Evolutionary conservation across 352 stramenopile species (phyloP).

Genomic region (Nothophytophthora sp.): DNA sequence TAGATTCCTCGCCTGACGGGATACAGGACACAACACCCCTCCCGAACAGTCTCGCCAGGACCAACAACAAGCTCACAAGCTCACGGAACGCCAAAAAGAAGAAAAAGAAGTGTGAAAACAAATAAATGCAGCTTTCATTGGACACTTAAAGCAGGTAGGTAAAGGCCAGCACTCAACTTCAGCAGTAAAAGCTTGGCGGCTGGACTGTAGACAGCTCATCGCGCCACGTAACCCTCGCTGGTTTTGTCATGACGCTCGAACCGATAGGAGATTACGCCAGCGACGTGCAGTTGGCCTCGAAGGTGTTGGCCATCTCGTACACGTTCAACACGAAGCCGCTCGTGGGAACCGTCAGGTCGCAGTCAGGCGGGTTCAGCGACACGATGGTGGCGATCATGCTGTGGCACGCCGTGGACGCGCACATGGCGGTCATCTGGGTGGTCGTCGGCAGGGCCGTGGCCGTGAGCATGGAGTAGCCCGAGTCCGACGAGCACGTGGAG

Average conservation of each 20-base stretch:
- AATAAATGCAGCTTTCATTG: no score
- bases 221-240: not conserved
- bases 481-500: no score
- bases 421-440: slow-evolving; percentile 23
- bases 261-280: slow-evolving; percentile 2
- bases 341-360: slow-evolving; percentile 28
- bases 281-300: slow-evolving; percentile 17
- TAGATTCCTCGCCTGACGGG: no score
- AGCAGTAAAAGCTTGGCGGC: no score
- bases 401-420: slow-evolving; percentile 22
- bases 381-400: slow-evolving; percentile 24
- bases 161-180: no score
- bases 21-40: no score
- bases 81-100: no score
- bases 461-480: slow-evolving; percentile 26
- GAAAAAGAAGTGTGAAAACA: no score
- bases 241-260: not conserved
- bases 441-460: slow-evolving; percentile 19
- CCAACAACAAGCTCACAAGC: no score
- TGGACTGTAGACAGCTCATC: no score
- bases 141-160: no score
- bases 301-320: slow-evolving; percentile 26
- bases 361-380: slow-evolving; percentile 25
- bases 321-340: slow-evolving; percentile 31
- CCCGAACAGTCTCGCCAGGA: no score